A percentile compares a stretch with the other conserved stretches of the same genome.
phyloP scores from a whole-genome alignment of 768 basidiomycete genomes.

The Lactarius quietus region DNA sequence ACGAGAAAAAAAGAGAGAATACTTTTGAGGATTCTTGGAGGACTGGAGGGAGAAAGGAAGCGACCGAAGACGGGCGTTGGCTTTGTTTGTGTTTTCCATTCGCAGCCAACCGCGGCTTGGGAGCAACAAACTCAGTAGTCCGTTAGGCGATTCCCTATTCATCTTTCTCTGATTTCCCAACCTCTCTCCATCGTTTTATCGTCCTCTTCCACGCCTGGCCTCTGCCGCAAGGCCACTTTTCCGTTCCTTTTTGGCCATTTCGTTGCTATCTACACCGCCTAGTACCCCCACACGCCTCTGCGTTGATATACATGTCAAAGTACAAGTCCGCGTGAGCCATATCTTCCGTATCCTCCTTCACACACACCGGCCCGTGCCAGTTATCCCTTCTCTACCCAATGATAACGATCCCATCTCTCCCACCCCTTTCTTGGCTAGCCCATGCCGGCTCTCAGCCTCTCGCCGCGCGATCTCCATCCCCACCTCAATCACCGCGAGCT shows the following conservation, averaged over 20 bases:
- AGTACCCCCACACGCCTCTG: slow-evolving; percentile 33
- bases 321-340: slow-evolving; percentile 31
- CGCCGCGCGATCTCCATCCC: slow-evolving; percentile 15
- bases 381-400: neutral
- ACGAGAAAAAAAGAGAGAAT: slow-evolving; percentile 26
- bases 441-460: neutral
- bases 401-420: neutral
- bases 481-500: slow-evolving; percentile 13
- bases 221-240: slow-evolving; percentile 13
- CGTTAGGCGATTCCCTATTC: slow-evolving; percentile 4
- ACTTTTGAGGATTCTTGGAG: slow-evolving; percentile 44
- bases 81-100: slow-evolving; percentile 34
- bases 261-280: slow-evolving; percentile 12
- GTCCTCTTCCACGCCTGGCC: neutral
- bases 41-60: slow-evolving; percentile 48
- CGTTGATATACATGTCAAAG: slow-evolving; percentile 43
- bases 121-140: slow-evolving; percentile 37
- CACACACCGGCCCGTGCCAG: slow-evolving; percentile 3
- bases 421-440: neutral
- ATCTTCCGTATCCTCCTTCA: slow-evolving; percentile 18
- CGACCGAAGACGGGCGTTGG: slow-evolving; percentile 30
- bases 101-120: slow-evolving; percentile 48
- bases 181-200: slow-evolving; percentile 9
- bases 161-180: neutral
- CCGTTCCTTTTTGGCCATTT: neutral